A percentile compares a stretch with the other conserved stretches of the same genome.
Conservation (phyloP, 768 basidiomycete genomes). For the Rossbeevera mucosa region DNA sequence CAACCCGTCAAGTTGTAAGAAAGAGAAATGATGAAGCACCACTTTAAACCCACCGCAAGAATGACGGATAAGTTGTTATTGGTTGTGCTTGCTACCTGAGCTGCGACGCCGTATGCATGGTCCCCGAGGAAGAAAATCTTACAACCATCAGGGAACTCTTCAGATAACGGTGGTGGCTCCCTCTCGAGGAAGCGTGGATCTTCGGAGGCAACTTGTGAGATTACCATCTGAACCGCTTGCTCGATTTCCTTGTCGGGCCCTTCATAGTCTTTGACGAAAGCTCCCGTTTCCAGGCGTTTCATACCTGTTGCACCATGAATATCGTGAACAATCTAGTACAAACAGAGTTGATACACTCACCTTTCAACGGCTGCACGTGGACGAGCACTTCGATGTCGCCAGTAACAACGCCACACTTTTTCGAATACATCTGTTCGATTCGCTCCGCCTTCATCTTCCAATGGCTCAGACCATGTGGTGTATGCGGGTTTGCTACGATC, state of each 20-base stretch:
- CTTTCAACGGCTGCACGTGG: constrained; percentile 89
- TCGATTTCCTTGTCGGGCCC: constrained; percentile 75
- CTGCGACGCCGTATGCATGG: constrained; percentile 93
- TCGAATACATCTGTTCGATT: constrained; percentile 83
- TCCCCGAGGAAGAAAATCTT: constrained; percentile 96
- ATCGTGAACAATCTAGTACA: background rate
- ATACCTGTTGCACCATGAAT: constrained; percentile 51
- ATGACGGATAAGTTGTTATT: constrained; percentile 72
- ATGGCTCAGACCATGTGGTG: constrained; percentile 55
- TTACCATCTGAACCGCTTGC: constrained; percentile 82
- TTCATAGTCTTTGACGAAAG: constrained; percentile 94
- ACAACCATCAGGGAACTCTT: constrained; percentile 87
- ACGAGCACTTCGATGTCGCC: constrained; percentile 76
- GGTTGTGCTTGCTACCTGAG: constrained; percentile 74
- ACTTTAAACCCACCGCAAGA: constrained; percentile 60
- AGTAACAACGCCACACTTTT: constrained; percentile 81
- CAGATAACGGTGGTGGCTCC: constrained; percentile 71
- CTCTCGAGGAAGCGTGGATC: constrained; percentile 85
- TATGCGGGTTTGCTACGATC: constrained; percentile 71
- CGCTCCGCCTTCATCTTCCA: constrained; percentile 83
- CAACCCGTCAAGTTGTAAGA: constrained; percentile 1
- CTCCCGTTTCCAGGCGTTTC: constrained; percentile 82
- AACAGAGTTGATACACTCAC: constrained; percentile 36
- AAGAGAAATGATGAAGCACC: background rate
- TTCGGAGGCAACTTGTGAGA: constrained; percentile 77